Percentiles rank a stretch among this genome's conserved stretches.
phyloP scores from a whole-genome alignment of 106 monocot genomes.

The Phalaenopsis aphrodite region DNA sequence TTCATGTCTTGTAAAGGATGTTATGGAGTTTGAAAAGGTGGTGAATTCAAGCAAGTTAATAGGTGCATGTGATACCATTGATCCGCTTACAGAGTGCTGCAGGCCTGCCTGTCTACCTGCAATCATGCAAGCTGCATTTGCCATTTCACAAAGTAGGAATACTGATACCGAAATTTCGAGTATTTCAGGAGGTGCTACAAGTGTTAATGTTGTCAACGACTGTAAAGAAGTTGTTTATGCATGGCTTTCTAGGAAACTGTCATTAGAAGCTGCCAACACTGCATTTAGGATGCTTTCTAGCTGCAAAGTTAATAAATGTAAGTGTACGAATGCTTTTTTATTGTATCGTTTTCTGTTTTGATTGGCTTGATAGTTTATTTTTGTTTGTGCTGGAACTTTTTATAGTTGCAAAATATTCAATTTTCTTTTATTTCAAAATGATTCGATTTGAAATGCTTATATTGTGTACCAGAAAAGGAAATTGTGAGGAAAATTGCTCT shows the following conservation, averaged over 20 bases:
- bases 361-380: background rate
- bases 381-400: background rate
- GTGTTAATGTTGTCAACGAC: constrained; percentile 51
- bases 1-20: constrained; percentile 85
- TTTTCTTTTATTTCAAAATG: background rate
- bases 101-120: constrained; percentile 82
- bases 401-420: background rate
- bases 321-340: background rate
- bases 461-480: background rate
- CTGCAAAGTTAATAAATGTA: constrained; percentile 96
- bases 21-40: constrained; percentile 61
- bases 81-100: constrained; percentile 95
- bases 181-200: constrained; percentile 33
- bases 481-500: too few species aligned
- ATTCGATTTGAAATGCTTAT: background rate
- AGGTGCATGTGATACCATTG: constrained; percentile 77
- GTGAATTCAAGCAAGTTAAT: constrained; percentile 83
- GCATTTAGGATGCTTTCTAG: constrained; percentile 86
- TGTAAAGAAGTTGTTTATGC: constrained; percentile 90
- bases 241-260: constrained; percentile 72
- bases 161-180: constrained; percentile 30
- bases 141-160: constrained; percentile 43
- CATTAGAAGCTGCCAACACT: constrained; percentile 54
- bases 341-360: background rate
- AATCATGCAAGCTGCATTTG: constrained; percentile 86